A percentile compares a stretch with the other conserved stretches of the same genome.
Conservation (phyloP, 257 asterid species). For the Nicotiana knightiana region DNA sequence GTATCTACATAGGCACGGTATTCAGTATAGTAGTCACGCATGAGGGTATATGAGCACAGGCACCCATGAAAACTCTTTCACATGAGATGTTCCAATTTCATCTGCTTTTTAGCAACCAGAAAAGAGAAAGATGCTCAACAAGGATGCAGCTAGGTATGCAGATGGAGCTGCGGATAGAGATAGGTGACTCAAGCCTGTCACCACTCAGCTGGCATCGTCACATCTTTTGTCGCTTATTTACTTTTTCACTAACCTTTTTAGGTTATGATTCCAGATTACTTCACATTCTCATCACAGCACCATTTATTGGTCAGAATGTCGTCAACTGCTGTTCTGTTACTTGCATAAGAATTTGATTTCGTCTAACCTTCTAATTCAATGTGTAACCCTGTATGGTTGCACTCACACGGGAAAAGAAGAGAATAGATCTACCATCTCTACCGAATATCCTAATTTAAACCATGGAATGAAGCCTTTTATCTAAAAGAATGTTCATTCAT, state of each 20-base stretch:
- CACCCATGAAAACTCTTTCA: constrained; percentile 2
- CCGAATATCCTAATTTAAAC: not conserved
- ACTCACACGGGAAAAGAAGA: not conserved
- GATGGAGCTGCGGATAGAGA: not conserved
- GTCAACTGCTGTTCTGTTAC: not conserved
- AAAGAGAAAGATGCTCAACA: not conserved
- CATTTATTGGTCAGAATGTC: not conserved
- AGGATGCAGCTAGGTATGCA: not conserved
- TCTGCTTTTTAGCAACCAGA: not conserved
- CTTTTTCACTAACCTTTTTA: not conserved
- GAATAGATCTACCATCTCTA: not conserved
- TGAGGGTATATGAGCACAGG: not conserved
- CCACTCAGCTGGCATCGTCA: not conserved
- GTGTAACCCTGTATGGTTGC: not conserved
- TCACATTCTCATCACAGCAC: not conserved
- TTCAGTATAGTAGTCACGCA: not conserved
- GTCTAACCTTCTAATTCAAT: not conserved
- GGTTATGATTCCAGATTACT: not conserved
- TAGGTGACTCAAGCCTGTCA: constrained; percentile 4
- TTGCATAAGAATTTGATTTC: not conserved
- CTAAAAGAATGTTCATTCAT: not conserved
- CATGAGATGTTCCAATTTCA: not conserved
- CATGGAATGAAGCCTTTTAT: not conserved
- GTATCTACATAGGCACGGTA: not conserved
- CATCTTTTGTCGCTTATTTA: not conserved